Conservation (phyloP, 768 basidiomycete genomes). For the Ramaria sp. region DNA sequence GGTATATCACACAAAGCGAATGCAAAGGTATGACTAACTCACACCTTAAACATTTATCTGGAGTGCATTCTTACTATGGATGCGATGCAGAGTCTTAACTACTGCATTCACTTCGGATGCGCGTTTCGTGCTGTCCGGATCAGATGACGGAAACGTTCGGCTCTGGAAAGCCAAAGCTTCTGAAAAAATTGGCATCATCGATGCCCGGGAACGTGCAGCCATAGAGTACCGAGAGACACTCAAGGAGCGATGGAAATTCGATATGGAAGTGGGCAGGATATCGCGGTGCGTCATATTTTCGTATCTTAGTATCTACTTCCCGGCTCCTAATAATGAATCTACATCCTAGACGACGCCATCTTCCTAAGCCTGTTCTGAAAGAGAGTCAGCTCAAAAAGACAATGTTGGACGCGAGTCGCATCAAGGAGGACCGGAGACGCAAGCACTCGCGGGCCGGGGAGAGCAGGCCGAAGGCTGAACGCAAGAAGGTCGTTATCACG, state of each 20-base stretch:
- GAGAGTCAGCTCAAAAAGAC: slow-evolving; percentile 80
- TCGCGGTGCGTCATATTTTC: slow-evolving; percentile 43
- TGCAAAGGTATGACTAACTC: slow-evolving; percentile 66
- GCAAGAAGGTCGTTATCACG: slow-evolving; percentile 74
- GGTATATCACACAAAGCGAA: slow-evolving; percentile 96
- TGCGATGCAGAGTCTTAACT: slow-evolving; percentile 61
- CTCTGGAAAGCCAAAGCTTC: slow-evolving; percentile 93
- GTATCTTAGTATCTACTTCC: slow-evolving; percentile 1
- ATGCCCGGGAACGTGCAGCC: slow-evolving; percentile 79
- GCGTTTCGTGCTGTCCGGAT: slow-evolving; percentile 81
- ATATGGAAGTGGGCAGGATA: slow-evolving; percentile 71
- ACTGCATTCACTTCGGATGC: slow-evolving; percentile 84
- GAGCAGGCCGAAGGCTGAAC: slow-evolving; percentile 82
- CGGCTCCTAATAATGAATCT: slow-evolving; percentile 5
- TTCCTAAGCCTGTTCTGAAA: slow-evolving; percentile 87
- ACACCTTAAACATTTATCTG: neutral
- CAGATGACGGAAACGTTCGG: slow-evolving; percentile 90
- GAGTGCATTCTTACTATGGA: neutral
- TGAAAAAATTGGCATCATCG: slow-evolving; percentile 85
- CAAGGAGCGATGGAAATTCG: slow-evolving; percentile 80
- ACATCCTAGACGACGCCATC: slow-evolving; percentile 55
- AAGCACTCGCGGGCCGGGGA: slow-evolving; percentile 82
- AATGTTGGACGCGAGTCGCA: slow-evolving; percentile 81
- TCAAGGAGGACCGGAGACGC: slow-evolving; percentile 89
- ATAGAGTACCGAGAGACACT: slow-evolving; percentile 90